A percentile compares a stretch with the other conserved stretches of the same genome.
Conservation (phyloP, 1,139 yeast genomes). For the Debaryomyces sp. region DNA sequence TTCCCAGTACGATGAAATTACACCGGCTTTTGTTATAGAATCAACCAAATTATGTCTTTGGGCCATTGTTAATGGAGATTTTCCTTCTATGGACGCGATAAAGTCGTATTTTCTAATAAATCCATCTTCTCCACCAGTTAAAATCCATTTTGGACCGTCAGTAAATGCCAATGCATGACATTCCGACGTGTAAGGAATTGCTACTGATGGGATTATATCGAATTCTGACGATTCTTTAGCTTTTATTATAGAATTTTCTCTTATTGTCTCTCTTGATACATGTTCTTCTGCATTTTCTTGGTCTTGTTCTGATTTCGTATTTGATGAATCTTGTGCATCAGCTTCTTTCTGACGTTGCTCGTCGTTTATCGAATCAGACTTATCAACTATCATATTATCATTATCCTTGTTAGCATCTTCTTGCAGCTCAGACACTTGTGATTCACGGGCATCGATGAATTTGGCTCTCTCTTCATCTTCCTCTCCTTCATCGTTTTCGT, state of each 20-base stretch:
- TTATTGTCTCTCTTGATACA: constrained; percentile 19
- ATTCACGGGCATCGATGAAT: constrained; percentile 10
- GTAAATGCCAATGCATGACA: constrained; percentile 81
- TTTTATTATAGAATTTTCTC: constrained; percentile 42
- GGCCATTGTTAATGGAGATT: constrained; percentile 83
- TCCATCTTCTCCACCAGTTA: constrained; percentile 98
- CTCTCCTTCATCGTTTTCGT: constrained; percentile 18
- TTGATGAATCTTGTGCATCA: constrained; percentile 11
- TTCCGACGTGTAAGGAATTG: constrained; percentile 69
- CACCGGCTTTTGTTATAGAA: constrained; percentile 82
- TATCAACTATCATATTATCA: constrained; percentile 17
- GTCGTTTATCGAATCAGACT: constrained; percentile 19
- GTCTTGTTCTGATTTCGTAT: constrained; percentile 15
- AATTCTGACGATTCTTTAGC: constrained; percentile 52
- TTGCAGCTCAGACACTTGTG: constrained; percentile 12
- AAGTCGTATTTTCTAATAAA: constrained; percentile 88
- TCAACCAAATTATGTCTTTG: constrained; percentile 91
- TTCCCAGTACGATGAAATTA: constrained; percentile 87
- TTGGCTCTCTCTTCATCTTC: constrained; percentile 25
- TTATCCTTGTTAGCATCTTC: constrained; percentile 18
- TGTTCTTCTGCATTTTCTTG: constrained; percentile 5
- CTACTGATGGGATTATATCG: constrained; percentile 68
- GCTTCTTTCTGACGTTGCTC: constrained; percentile 20
- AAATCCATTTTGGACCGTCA: constrained; percentile 82
- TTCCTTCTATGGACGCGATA: constrained; percentile 82